These are phyloP conservation scores for Xylaria palmicola DNA, from an alignment of 495 filamentous ascomycete species.

Conservation along the genomic window DNA sequence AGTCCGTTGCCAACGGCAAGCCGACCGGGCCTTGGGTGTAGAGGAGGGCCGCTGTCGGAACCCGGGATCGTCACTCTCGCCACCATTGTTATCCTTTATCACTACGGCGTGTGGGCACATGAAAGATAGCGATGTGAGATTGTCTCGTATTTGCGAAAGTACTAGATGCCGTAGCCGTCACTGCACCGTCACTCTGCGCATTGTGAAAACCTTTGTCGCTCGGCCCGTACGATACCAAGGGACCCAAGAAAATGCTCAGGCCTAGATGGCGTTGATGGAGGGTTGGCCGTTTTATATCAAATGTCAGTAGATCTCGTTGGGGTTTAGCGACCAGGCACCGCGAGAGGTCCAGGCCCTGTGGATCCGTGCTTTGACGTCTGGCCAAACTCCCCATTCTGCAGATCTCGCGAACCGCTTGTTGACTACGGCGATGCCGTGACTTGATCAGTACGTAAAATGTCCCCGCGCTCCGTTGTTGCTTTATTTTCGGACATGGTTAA, in stretches of 20 bases:
- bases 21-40: neutral
- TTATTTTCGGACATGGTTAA: neutral
- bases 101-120: conserved; percentile 1
- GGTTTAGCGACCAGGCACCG: conserved; percentile 6
- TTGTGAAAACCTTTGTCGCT: neutral
- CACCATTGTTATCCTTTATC: neutral
- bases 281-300: conserved; percentile 14
- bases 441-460: neutral
- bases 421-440: neutral
- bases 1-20: neutral
- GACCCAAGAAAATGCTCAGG: neutral
- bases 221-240: conserved; percentile 6
- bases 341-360: conserved; percentile 6
- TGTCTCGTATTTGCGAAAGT: neutral
- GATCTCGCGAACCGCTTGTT: conserved; percentile 1
- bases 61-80: conserved; percentile 2
- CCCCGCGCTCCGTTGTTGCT: neutral
- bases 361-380: neutral
- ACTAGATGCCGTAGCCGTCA: neutral
- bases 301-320: neutral
- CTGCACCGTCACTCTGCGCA: no score
- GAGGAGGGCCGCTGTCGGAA: conserved; percentile 19
- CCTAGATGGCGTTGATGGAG: conserved; percentile 6
- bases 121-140: neutral
- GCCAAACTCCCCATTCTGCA: neutral